Conservation (phyloP, 805 yeast genomes). For the Deakozyma indianensis region DNA sequence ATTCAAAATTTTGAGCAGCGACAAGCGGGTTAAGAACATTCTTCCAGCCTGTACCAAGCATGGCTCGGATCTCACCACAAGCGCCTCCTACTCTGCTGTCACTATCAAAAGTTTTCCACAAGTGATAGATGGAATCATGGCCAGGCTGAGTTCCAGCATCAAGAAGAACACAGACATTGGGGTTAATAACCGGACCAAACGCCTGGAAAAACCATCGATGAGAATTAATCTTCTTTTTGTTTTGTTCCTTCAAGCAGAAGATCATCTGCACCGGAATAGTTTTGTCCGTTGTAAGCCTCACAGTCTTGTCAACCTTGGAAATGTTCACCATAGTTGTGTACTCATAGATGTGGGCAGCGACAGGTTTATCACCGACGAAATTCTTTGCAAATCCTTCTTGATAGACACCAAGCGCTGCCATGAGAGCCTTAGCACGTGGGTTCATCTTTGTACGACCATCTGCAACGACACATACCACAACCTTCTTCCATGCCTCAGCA, state of each 20-base stretch:
- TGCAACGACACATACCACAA: slow-evolving; percentile 76
- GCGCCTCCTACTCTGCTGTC: slow-evolving; percentile 86
- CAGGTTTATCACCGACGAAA: slow-evolving; percentile 68
- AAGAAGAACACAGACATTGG: slow-evolving; percentile 66
- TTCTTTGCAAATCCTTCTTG: slow-evolving; percentile 95
- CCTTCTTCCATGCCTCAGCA: slow-evolving; percentile 87
- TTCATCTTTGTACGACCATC: slow-evolving; percentile 84
- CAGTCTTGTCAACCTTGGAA: slow-evolving; percentile 43
- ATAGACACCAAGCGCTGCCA: slow-evolving; percentile 78
- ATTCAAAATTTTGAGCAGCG: slow-evolving; percentile 94
- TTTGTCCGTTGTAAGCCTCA: slow-evolving; percentile 52
- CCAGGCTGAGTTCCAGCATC: slow-evolving; percentile 95
- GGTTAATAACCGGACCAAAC: slow-evolving; percentile 67
- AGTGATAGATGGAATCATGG: slow-evolving; percentile 65
- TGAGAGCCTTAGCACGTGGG: slow-evolving; percentile 61
- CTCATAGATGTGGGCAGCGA: slow-evolving; percentile 80
- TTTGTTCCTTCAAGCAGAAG: slow-evolving; percentile 81
- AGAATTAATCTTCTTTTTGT: slow-evolving; percentile 81
- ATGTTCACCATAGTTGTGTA: slow-evolving; percentile 88
- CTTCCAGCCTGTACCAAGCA: slow-evolving; percentile 47
- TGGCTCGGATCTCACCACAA: slow-evolving; percentile 91
- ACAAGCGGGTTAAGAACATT: slow-evolving; percentile 70
- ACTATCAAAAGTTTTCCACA: slow-evolving; percentile 75
- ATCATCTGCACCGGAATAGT: slow-evolving; percentile 74
- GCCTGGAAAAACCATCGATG: slow-evolving; percentile 97